Base-by-base conservation (phyloP, 176 grass and related monocot species). In the Bonia amplexicaulis region DNA sequence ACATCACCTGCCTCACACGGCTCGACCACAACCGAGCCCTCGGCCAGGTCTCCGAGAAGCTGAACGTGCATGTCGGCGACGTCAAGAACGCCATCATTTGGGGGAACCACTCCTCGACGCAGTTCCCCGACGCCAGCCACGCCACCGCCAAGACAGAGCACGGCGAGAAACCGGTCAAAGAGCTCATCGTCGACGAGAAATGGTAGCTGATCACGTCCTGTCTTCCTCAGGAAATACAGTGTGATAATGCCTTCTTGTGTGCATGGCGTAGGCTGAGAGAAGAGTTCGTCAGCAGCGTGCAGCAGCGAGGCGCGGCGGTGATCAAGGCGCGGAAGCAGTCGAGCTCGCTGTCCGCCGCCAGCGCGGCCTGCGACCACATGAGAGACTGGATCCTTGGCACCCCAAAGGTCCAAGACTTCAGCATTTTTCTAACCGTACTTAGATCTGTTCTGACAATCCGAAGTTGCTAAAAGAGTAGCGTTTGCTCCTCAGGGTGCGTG, bases 41-140 rank as follows among this genome's bases (percentile, higher is more conserved):
- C 51, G 92, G 78, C 68, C 88, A 92, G 65, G 62, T 97, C 72
- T 48, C 90, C 62, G 83, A 94, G 80, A 89, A 85, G 80, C 64
- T 97, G 72, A 88, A 85, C 79, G 67, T 89, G 12, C 87, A 85
- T 73, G 78, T 85, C 37, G 66, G 54, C 55, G 80, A 92, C 76
- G 94, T 97, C 54, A 90, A 87, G 89, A 94, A 97, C 80, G 90
- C 73, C 79, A 80, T 91, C 67, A 85, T 94, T 48, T 94, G 92
- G 94, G 94, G 92, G 48, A 97, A 94, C 85, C 90, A 97, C 66
- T 97, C 94, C 84, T 93, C 94, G 7, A 91, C 94, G 51, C 91
- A 93, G 84, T 91, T 90, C 85, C 91, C 94, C n/a, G 94, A 96
- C 68, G 87, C 74, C 68, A 88, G 90, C 88, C 85, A 96, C 64